phyloP scores from a whole-genome alignment of 2,329 filamentous ascomycete species.

The Ascochyta clinopodiicola region DNA sequence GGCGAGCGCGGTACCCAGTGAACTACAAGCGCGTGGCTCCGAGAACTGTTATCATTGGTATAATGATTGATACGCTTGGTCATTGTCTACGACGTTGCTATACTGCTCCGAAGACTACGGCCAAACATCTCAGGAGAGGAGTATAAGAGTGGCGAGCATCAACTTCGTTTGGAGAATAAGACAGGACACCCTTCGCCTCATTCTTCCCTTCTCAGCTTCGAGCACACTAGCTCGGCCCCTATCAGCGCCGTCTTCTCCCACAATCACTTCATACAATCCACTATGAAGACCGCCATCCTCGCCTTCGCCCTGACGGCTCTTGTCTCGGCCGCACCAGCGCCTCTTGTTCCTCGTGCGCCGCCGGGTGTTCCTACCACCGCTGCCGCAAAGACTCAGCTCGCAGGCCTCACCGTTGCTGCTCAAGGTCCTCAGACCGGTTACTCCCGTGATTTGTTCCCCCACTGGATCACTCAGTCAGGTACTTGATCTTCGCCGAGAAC shows the following conservation, averaged over 20 bases:
- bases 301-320: conserved; percentile 32
- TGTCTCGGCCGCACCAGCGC: conserved; percentile 38
- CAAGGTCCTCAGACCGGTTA: conserved; percentile 65
- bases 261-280: conserved; percentile 6
- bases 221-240: not conserved
- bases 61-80: conserved; percentile 17
- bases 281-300: conserved; percentile 42
- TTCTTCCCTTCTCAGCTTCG: not conserved
- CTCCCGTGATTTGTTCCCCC: conserved; percentile 71
- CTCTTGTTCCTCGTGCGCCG: conserved; percentile 50
- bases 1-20: conserved; percentile 17
- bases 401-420: conserved; percentile 63
- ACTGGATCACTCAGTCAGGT: conserved; percentile 67
- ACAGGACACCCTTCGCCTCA: not conserved
- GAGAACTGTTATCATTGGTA: conserved; percentile 42
- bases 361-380: conserved; percentile 69
- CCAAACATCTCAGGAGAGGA: not conserved
- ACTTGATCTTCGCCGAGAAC: not conserved
- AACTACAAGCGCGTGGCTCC: conserved; percentile 30
- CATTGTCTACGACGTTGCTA: conserved; percentile 12
- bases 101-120: not conserved
- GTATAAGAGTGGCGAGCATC: conserved; percentile 29
- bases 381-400: conserved; percentile 65
- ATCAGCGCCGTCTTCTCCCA: not conserved
- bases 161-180: conserved; percentile 1